A percentile compares a stretch with the other conserved stretches of the same genome.
phyloP scores from a whole-genome alignment of 257 asterid genomes.

The Solanum bukasovii region DNA sequence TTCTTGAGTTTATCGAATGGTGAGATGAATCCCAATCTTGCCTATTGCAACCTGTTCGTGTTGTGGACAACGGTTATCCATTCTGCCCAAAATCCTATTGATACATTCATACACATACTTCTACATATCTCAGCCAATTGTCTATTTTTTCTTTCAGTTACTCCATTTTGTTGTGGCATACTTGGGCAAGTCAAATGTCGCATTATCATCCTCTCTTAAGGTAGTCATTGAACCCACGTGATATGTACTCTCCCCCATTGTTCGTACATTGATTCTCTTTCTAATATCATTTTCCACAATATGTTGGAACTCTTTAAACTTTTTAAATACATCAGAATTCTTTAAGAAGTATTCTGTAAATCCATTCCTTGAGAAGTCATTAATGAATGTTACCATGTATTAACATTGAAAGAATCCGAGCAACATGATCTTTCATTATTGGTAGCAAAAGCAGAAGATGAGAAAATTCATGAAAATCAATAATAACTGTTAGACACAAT shows the following conservation, averaged over 20 bases:
- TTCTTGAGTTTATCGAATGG: neutral
- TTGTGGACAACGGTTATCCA: neutral
- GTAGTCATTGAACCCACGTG: neutral
- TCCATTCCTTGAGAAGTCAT: neutral
- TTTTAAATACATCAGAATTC: neutral
- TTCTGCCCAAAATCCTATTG: neutral
- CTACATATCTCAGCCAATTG: neutral
- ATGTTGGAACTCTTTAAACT: neutral
- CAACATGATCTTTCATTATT: neutral
- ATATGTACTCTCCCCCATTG: neutral
- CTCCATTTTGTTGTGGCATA: neutral
- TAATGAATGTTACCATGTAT: neutral
- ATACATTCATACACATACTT: neutral
- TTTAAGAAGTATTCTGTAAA: too few relatives aligned
- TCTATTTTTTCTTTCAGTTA: neutral
- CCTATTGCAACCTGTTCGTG: neutral
- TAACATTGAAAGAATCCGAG: neutral
- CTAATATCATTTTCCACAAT: neutral
- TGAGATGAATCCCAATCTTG: neutral
- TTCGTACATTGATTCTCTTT: neutral
- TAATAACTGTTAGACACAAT: neutral
- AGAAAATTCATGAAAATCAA: neutral
- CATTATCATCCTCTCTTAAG: neutral
- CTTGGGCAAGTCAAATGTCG: neutral
- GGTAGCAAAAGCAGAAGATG: neutral